These are phyloP conservation scores for Colletotrichum melonis DNA, from an alignment of 2,329 filamentous ascomycete species.

Conservation along the genomic window DNA sequence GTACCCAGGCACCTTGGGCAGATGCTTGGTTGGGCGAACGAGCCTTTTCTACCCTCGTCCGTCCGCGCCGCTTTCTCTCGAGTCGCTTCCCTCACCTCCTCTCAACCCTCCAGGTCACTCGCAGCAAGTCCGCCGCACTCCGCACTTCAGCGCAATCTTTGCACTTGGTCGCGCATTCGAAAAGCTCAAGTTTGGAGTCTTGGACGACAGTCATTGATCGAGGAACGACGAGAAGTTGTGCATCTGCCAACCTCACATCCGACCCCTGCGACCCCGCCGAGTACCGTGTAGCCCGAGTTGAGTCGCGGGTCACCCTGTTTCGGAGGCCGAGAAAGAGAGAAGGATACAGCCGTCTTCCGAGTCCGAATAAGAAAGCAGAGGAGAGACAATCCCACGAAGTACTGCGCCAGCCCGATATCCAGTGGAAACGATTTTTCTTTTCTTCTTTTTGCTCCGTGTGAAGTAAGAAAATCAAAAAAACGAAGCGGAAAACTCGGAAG, in stretches of 20 bases:
- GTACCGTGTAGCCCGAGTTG: slow-evolving; percentile 31
- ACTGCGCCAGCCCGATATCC: not conserved
- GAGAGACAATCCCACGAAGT: slow-evolving; percentile 23
- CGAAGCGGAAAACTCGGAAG: slow-evolving; percentile 5
- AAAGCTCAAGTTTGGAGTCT: slow-evolving; percentile 17
- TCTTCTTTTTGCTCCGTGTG: not conserved
- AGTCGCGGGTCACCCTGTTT: slow-evolving; percentile 27
- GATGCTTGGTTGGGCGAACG: slow-evolving; percentile 28
- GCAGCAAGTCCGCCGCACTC: slow-evolving; percentile 19
- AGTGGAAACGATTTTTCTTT: not conserved
- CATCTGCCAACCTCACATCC: not conserved
- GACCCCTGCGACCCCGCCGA: slow-evolving; percentile 10
- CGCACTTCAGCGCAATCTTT: slow-evolving; percentile 31
- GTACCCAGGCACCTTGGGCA: slow-evolving; percentile 30
- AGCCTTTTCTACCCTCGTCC: slow-evolving; percentile 36
- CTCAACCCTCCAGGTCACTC: slow-evolving; percentile 30
- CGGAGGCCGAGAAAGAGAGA: slow-evolving; percentile 27
- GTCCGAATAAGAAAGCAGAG: slow-evolving; percentile 32
- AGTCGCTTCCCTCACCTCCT: slow-evolving; percentile 14
- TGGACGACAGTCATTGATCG: slow-evolving; percentile 31
- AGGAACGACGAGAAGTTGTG: slow-evolving; percentile 20
- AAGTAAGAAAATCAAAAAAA: not conserved
- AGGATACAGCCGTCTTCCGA: slow-evolving; percentile 21
- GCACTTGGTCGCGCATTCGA: slow-evolving; percentile 28
- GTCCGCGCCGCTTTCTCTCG: slow-evolving; percentile 20